These are phyloP conservation scores for Ustilago lituana DNA, from an alignment of 1,284 basidiomycete genomes.

Conservation along the genomic window DNA sequence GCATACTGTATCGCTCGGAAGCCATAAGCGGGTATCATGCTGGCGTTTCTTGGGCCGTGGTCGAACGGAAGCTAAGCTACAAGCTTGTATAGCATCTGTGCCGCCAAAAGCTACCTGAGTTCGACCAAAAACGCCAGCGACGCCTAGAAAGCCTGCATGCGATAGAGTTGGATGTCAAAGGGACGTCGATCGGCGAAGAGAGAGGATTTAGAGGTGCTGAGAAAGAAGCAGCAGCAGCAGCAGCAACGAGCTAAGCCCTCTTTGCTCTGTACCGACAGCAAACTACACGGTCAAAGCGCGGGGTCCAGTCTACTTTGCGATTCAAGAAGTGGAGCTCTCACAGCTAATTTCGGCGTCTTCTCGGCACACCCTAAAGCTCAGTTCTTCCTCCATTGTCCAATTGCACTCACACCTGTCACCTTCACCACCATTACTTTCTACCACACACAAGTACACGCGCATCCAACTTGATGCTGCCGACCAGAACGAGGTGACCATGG, in stretches of 20 bases:
- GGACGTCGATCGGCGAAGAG: too few relatives aligned
- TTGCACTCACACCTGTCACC: neutral
- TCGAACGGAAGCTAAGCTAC: too few relatives aligned
- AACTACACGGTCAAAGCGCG: conserved; percentile 10
- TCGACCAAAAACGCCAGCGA: too few relatives aligned
- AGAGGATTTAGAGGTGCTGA: too few relatives aligned
- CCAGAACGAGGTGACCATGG: conserved; percentile 34
- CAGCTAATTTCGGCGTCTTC: conserved; percentile 3
- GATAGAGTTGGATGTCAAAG: too few relatives aligned
- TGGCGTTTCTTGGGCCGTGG: too few relatives aligned
- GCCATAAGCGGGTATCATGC: too few relatives aligned
- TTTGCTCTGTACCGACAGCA: too few relatives aligned
- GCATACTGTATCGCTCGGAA: neutral
- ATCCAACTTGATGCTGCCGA: neutral
- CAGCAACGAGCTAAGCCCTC: too few relatives aligned
- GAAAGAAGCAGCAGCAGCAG: too few relatives aligned
- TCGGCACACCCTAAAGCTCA: neutral
- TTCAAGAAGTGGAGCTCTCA: conserved; percentile 6
- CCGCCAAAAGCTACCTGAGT: neutral
- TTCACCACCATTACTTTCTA: neutral
- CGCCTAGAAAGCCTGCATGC: too few relatives aligned
- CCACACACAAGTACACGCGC: neutral
- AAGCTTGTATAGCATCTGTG: neutral
- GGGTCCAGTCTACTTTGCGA: conserved; percentile 1
- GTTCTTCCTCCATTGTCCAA: neutral